A percentile compares a stretch with the other conserved stretches of the same genome.
These are phyloP conservation scores for Rubia yunnanensis DNA, from an alignment of 257 asterid species.

Conservation along the genomic window DNA sequence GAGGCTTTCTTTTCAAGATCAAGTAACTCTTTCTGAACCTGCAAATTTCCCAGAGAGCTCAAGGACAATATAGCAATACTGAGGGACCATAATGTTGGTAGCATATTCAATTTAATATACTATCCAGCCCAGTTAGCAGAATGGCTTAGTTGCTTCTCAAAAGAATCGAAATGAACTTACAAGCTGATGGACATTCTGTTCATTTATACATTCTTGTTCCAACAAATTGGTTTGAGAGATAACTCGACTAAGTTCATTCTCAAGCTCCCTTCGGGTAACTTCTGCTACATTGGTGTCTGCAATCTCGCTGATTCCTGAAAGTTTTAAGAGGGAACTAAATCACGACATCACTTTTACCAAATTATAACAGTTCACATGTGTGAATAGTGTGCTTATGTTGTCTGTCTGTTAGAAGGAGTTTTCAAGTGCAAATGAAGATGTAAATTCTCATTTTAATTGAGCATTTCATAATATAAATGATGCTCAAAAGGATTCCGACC, in stretches of 20 bases:
- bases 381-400: not conserved
- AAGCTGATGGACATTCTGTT: conserved; percentile 44
- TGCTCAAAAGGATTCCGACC: conserved; percentile 28
- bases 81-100: not conserved
- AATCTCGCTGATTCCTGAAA: conserved; percentile 27
- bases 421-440: not conserved
- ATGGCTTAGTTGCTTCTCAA: not conserved
- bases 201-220: conserved; percentile 44
- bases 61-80: not conserved
- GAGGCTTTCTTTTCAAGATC: conserved; percentile 40
- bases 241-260: conserved; percentile 41
- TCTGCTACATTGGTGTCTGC: conserved; percentile 25
- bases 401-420: not conserved
- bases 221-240: conserved; percentile 28
- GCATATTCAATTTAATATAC: not conserved
- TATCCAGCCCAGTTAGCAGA: not conserved
- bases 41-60: conserved; percentile 22
- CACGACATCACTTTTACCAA: not conserved
- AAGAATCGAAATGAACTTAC: conserved; percentile 26
- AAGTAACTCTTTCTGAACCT: conserved; percentile 55
- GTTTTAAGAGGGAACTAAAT: not conserved
- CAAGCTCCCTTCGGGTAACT: conserved; percentile 21
- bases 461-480: conserved; percentile 6
- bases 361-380: not conserved
- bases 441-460: not conserved